phyloP scores from a whole-genome alignment of 305 asterid species.

The Striga hermonthica region DNA sequence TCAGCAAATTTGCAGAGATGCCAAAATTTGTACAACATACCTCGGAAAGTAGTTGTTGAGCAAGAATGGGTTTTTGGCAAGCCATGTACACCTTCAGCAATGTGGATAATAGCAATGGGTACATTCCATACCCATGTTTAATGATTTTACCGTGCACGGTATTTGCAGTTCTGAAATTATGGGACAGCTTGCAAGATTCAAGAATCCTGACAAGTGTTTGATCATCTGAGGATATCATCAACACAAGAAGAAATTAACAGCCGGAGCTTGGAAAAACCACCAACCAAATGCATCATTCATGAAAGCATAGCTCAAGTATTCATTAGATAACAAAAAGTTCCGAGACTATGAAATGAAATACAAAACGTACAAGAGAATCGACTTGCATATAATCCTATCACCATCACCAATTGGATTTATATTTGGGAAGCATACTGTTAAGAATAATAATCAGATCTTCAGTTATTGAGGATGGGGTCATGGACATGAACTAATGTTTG shows the following conservation, averaged over 20 bases:
- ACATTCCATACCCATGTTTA: conserved; percentile 52
- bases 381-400: neutral
- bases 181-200: conserved; percentile 50
- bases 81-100: conserved; percentile 46
- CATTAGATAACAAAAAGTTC: neutral
- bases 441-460: neutral
- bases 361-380: neutral
- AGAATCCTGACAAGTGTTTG: conserved; percentile 40
- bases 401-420: neutral
- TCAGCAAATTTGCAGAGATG: conserved; percentile 48
- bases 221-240: conserved; percentile 42
- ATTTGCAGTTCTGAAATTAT: conserved; percentile 38
- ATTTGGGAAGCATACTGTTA: neutral
- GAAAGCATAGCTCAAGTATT: conserved; percentile 6
- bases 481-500: neutral
- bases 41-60: conserved; percentile 45
- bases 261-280: conserved; percentile 6
- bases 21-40: conserved; percentile 32
- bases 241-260: conserved; percentile 19
- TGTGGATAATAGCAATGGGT: conserved; percentile 42
- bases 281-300: neutral
- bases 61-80: conserved; percentile 43
- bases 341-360: neutral
- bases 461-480: neutral
- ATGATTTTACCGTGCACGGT: conserved; percentile 48